Conservation (phyloP, 2,329 filamentous ascomycete species). For the Davidsoniella eucalypti region DNA sequence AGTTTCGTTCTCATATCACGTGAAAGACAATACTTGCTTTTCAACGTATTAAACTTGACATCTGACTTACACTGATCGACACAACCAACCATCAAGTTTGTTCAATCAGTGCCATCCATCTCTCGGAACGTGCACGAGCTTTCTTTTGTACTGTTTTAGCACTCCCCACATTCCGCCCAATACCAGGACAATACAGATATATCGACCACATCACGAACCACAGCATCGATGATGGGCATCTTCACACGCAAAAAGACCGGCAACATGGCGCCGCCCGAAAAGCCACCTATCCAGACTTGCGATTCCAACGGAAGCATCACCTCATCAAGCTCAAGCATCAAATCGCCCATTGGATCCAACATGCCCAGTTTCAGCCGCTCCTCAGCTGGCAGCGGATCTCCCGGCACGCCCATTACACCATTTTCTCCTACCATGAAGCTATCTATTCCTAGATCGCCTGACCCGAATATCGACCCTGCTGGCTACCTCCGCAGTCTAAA, state of each 20-base stretch:
- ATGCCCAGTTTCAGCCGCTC: slow-evolving; percentile 30
- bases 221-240: slow-evolving; percentile 11
- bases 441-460: slow-evolving; percentile 67
- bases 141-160: background rate
- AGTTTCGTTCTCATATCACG: too few species aligned
- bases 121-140: too few species aligned
- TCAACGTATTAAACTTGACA: too few species aligned
- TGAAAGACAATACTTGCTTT: too few species aligned
- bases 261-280: slow-evolving; percentile 4
- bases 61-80: too few species aligned
- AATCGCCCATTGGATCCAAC: slow-evolving; percentile 22
- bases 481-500: slow-evolving; percentile 83
- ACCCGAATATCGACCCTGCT: slow-evolving; percentile 74
- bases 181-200: too few species aligned
- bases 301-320: slow-evolving; percentile 35
- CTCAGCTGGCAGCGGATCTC: slow-evolving; percentile 31
- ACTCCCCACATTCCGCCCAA: background rate
- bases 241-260: slow-evolving; percentile 13
- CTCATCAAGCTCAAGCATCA: slow-evolving; percentile 33
- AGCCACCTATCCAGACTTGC: slow-evolving; percentile 26
- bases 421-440: slow-evolving; percentile 48
- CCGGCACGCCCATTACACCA: slow-evolving; percentile 33
- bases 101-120: too few species aligned
- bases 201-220: slow-evolving; percentile 18
- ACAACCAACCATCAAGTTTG: too few species aligned